These are phyloP conservation scores for Ogataea corticis DNA, from an alignment of 805 yeast genomes.

Conservation along the genomic window DNA sequence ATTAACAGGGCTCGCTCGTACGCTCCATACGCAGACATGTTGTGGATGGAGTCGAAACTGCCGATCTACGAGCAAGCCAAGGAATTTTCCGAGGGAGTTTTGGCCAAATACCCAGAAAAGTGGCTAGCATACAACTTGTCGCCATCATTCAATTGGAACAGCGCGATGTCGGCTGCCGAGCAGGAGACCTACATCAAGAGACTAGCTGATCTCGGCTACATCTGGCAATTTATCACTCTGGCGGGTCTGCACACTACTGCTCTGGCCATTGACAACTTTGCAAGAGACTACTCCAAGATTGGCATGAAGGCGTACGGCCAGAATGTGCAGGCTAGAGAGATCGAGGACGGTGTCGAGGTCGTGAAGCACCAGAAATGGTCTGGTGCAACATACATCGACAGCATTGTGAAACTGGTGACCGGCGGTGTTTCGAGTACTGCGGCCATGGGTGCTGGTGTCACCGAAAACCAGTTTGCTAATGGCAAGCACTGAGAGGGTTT, in stretches of 20 bases:
- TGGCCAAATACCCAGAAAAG: slow-evolving; percentile 76
- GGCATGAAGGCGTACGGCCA: slow-evolving; percentile 98
- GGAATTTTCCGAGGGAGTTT: slow-evolving; percentile 92
- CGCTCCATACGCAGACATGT: slow-evolving; percentile 92
- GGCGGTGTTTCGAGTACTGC: slow-evolving; percentile 96
- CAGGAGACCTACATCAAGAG: slow-evolving; percentile 89
- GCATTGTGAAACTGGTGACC: slow-evolving; percentile 81
- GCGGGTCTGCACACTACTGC: slow-evolving; percentile 98
- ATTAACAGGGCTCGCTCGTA: slow-evolving; percentile 94
- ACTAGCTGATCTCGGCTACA: slow-evolving; percentile 85
- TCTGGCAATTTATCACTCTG: slow-evolving; percentile 96
- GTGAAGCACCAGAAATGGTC: slow-evolving; percentile 99
- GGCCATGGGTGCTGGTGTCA: slow-evolving; percentile 98
- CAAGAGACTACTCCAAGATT: slow-evolving; percentile 70
- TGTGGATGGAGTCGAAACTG: slow-evolving; percentile 97
- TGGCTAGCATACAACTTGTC: slow-evolving; percentile 97
- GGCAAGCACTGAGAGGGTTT: slow-evolving; percentile 9
- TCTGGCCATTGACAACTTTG: slow-evolving; percentile 81
- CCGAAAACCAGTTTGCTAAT: slow-evolving; percentile 85
- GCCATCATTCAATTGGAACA: slow-evolving; percentile 97
- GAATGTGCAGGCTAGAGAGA: slow-evolving; percentile 82
- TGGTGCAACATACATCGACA: slow-evolving; percentile 95
- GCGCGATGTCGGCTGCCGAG: slow-evolving; percentile 83
- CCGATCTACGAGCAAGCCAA: slow-evolving; percentile 93
- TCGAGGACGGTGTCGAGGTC: slow-evolving; percentile 86